These are phyloP conservation scores for Mortierella sp. DNA, from an alignment of 371 early-diverging fungal species.

Conservation along the genomic window DNA sequence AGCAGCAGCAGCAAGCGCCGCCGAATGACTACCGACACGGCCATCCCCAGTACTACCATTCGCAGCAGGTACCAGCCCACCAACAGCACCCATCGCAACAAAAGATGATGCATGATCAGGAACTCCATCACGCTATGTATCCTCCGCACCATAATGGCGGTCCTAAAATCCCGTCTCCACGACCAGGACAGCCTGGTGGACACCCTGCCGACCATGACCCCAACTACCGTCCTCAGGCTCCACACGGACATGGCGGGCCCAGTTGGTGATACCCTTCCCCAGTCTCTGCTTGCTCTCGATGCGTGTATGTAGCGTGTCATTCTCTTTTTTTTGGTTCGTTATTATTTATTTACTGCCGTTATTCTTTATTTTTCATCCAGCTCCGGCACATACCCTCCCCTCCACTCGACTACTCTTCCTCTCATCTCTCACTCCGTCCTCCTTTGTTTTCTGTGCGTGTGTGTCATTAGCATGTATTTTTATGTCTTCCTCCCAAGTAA, in stretches of 20 bases:
- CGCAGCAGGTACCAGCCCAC: constrained; percentile 19
- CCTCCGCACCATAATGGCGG: constrained; percentile 23
- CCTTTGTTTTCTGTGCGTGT: constrained; percentile 7
- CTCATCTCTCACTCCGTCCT: neutral
- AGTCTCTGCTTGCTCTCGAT: neutral
- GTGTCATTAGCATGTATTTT: constrained; percentile 17
- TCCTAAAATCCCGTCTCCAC: constrained; percentile 36
- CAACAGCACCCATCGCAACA: constrained; percentile 27
- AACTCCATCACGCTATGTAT: constrained; percentile 26
- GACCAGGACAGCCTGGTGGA: constrained; percentile 28
- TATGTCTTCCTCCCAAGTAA: constrained; percentile 7
- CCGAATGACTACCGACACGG: constrained; percentile 38
- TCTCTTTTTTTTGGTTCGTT: constrained; percentile 1
- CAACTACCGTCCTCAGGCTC: constrained; percentile 32
- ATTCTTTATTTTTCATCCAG: neutral
- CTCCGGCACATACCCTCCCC: constrained; percentile 2
- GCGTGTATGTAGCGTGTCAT: neutral
- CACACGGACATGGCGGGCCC: constrained; percentile 35
- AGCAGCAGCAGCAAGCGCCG: constrained; percentile 22
- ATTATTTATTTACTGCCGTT: neutral
- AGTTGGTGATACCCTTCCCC: constrained; percentile 25
- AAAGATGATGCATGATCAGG: constrained; percentile 29
- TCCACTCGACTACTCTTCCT: neutral
- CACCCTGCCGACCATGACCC: constrained; percentile 29
- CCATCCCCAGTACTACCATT: constrained; percentile 20